A percentile compares a stretch with the other conserved stretches of the same genome.
These are phyloP conservation scores for Amanita brunnescens DNA, from an alignment of 768 basidiomycete genomes.

Conservation along the genomic window DNA sequence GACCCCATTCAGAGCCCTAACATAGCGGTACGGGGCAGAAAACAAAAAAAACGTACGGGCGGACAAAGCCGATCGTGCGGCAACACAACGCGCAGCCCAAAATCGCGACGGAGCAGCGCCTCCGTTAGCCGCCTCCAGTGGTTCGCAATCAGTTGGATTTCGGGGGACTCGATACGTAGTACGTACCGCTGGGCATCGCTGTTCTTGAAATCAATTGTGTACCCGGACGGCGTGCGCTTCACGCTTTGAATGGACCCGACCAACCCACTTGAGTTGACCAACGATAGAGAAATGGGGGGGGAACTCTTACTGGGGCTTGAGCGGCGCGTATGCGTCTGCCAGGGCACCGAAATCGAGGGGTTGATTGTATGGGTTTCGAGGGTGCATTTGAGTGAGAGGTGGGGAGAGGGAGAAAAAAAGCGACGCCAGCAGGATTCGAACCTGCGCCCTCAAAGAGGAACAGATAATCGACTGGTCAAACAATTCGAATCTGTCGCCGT, in stretches of 20 bases:
- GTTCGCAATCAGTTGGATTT: neutral
- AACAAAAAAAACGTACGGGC: slow-evolving; percentile 44
- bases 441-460: slow-evolving; percentile 65
- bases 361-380: slow-evolving; percentile 30
- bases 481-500: slow-evolving; percentile 54
- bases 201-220: slow-evolving; percentile 69
- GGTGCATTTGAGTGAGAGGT: slow-evolving; percentile 25
- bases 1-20: neutral
- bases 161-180: too few relatives aligned
- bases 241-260: too few relatives aligned
- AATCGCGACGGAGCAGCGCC: slow-evolving; percentile 71
- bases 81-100: slow-evolving; percentile 49
- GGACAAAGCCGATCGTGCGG: slow-evolving; percentile 78
- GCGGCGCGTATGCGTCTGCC: slow-evolving; percentile 45
- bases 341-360: slow-evolving; percentile 51
- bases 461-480: slow-evolving; percentile 28
- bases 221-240: too few relatives aligned
- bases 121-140: slow-evolving; percentile 62
- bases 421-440: slow-evolving; percentile 64
- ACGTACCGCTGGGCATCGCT: slow-evolving; percentile 60
- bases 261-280: too few relatives aligned
- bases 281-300: too few relatives aligned
- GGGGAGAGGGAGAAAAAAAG: neutral
- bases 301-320: slow-evolving; percentile 50
- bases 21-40: neutral